Evolutionary conservation across 2,329 filamentous ascomycete genomes (phyloP).

Genomic region (Beauveria bassiana): DNA sequence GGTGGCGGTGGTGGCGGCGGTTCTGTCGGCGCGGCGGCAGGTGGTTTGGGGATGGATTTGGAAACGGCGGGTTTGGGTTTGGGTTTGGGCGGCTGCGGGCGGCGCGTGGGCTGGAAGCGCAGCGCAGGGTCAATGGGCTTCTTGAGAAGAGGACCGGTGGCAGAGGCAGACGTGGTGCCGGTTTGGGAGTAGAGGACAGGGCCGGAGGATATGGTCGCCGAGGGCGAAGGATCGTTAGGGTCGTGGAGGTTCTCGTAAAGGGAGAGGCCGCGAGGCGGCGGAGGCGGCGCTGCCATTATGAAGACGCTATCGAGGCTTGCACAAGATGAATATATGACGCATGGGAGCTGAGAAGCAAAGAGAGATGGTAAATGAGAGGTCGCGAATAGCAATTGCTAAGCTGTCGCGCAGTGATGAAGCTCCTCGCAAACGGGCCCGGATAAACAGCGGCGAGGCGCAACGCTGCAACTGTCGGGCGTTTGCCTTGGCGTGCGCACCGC

Average conservation of each 20-base stretch:
- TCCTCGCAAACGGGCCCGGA: slow-evolving; percentile 14
- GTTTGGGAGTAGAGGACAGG: slow-evolving; percentile 55
- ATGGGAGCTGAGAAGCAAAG: background rate
- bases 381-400: background rate
- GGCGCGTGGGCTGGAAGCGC: slow-evolving; percentile 80
- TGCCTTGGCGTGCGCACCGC: too few relatives aligned
- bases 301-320: background rate
- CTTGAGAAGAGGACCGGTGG: slow-evolving; percentile 44
- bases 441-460: slow-evolving; percentile 20
- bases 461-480: too few relatives aligned
- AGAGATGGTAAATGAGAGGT: background rate
- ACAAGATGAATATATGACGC: background rate
- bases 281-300: slow-evolving; percentile 25
- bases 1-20: slow-evolving; percentile 21
- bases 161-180: slow-evolving; percentile 41
- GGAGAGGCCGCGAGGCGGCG: slow-evolving; percentile 49
- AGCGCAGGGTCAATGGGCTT: slow-evolving; percentile 56
- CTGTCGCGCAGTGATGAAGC: slow-evolving; percentile 9
- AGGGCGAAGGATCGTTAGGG: slow-evolving; percentile 34
- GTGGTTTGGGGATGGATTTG: slow-evolving; percentile 29
- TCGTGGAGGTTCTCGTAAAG: slow-evolving; percentile 82
- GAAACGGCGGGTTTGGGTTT: slow-evolving; percentile 53
- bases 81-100: slow-evolving; percentile 47
- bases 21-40: slow-evolving; percentile 17
- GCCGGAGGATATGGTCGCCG: slow-evolving; percentile 66